These are phyloP conservation scores for Ochetophila trinervis DNA, from an alignment of 306 rosid species.

Conservation along the genomic window DNA sequence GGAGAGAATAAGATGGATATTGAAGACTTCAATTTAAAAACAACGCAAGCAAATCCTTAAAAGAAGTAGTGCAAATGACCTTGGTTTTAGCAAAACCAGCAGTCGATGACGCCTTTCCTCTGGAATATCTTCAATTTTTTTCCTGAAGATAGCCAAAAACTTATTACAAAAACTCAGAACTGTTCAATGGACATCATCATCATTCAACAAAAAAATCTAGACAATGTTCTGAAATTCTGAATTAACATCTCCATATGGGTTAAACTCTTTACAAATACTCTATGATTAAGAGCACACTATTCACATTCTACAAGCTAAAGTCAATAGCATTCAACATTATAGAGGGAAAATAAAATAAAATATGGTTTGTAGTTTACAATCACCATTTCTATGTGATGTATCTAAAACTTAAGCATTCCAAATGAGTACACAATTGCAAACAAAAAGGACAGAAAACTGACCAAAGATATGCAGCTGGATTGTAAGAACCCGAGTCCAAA, in stretches of 20 bases:
- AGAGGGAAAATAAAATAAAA: no score
- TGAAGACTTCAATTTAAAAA: not conserved
- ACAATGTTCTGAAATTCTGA: not conserved
- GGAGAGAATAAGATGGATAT: not conserved
- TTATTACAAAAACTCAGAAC: not conserved
- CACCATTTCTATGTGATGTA: no score
- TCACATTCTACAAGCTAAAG: no score
- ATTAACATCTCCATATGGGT: not conserved
- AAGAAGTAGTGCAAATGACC: slow-evolving; percentile 37
- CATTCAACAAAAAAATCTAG: no score
- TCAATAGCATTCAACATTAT: no score
- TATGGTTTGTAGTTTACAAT: no score
- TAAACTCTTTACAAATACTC: no score
- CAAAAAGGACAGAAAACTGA: slow-evolving; percentile 12
- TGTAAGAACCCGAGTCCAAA: slow-evolving; percentile 59
- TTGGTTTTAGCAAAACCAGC: slow-evolving; percentile 56
- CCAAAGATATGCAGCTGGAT: slow-evolving; percentile 88
- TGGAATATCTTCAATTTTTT: slow-evolving; percentile 81
- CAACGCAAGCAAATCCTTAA: not conserved
- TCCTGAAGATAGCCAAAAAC: slow-evolving; percentile 42
- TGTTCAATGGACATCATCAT: no score
- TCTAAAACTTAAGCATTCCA: not conserved
- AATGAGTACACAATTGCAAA: not conserved
- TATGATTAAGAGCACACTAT: no score
- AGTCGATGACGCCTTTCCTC: slow-evolving; percentile 75